Evolutionary conservation across 441 rosid genomes (phyloP).

Genomic region (Erysimum pusillum): DNA sequence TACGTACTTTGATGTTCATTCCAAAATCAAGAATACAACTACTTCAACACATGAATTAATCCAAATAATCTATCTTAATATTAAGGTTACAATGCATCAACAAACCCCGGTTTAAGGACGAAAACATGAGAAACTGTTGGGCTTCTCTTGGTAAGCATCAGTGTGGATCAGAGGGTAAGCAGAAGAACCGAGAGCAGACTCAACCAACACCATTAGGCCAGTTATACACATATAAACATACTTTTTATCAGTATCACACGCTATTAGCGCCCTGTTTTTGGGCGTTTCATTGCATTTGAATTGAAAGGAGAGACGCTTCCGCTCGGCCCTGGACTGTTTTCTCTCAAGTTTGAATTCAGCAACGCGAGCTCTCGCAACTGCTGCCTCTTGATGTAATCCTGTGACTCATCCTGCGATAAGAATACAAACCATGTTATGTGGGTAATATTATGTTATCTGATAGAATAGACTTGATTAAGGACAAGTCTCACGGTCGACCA

Average conservation of each 20-base stretch:
- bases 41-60: constrained; percentile 43
- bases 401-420: constrained; percentile 81
- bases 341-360: constrained; percentile 88
- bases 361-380: constrained; percentile 91
- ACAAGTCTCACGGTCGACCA: not conserved
- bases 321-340: constrained; percentile 95
- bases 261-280: constrained; percentile 79
- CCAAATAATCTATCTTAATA: constrained; percentile 34
- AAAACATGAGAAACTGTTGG: constrained; percentile 8
- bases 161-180: constrained; percentile 36
- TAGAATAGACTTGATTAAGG: not conserved
- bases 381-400: constrained; percentile 92
- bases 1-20: constrained; percentile 6
- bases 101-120: not conserved
- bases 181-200: constrained; percentile 37
- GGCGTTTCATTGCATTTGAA: constrained; percentile 94
- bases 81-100: constrained; percentile 43
- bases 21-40: constrained; percentile 21
- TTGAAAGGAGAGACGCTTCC: constrained; percentile 93
- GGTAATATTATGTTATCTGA: not conserved
- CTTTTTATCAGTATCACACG: constrained; percentile 7
- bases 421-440: constrained; percentile 5
- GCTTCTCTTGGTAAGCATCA: constrained; percentile 38
- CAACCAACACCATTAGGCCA: constrained; percentile 34
- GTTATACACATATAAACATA: constrained; percentile 34